Base-by-base conservation (phyloP, 352 stramenopile genomes). In the Pythium insidiosum region DNA sequence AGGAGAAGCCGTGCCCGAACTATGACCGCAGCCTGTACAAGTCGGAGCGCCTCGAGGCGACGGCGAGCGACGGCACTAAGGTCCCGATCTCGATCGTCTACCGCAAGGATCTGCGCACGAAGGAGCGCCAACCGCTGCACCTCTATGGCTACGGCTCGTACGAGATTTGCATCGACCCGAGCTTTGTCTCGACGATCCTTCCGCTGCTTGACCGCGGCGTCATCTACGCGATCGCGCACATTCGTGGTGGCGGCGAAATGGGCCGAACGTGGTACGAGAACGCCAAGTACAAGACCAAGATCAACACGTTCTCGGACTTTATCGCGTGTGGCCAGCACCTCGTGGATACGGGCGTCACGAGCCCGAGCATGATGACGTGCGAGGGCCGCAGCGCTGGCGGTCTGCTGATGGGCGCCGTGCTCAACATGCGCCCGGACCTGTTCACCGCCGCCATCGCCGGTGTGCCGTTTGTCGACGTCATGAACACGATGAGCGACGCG, bases 301-400 rank as follows among this genome's bases (percentile, higher is more conserved):
- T 90, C 49, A 99, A 98, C 67, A 99, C 96, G n/a, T 99, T 99
- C 61, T 87, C 93, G 54, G 96, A 97, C 61, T 97, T 97, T 38
- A 86, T 95, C 42, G 72, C 69, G 30, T 96, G 82, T 42, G 91
- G 87, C 28, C 77, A 97, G 62, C 76, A 95, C 71, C 68, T 99
- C 9, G 63, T 98, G 24, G 60, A 58, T 36, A 53, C 40, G 38
- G 89, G 58, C 23, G 68, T 79, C 50, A 94, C 76, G 3, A 83
- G 53, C 30, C 62, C 85, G 9, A 80, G 75, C 51, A 84, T 84
- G 50, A 83, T 99, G 49, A 96, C 88, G 2, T 96, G 89, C 55
- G 94, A 98, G 73, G 96, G 96, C 25, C 73, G 95, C 28, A 97
- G 76, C 39, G 96, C 96, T 15, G 96, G 96, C 26, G 96, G 96